Base-by-base conservation (phyloP, 2,329 filamentous ascomycete species). In the Paracoccidioides brasiliensis region DNA sequence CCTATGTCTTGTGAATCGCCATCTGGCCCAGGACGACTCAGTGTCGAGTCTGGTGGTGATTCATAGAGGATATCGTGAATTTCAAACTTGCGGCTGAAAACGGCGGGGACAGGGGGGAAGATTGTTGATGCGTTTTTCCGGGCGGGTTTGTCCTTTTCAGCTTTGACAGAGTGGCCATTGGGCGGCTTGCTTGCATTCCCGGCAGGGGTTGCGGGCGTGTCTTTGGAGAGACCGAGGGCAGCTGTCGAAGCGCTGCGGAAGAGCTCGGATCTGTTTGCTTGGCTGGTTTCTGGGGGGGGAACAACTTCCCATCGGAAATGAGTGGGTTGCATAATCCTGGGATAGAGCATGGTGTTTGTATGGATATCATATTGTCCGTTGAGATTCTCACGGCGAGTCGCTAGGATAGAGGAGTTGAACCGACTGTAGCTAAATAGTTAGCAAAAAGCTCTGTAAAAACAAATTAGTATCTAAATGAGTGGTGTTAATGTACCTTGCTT, bases 321-420 rank as follows among this genome's bases (percentile, higher is more conserved):
- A 2, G 89, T 93, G 2, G 93, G 89, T 69, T 98, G 93, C 80
- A 90, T 95, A 65, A 80, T 86, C 59, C 82, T 81, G 0, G 93
- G 91, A 67, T 86, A 94, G 66, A 93, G 88, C 79, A 96, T 86
- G 57, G 80, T 73, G 69, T 98, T 98, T 54, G 93, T 97, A 73
- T 97, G 90, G 32, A 91, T 83, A 64, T 98, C 90, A 71, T 97
- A 97, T 54, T 91, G 80, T 51, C 93, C 93, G 30, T 80, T 73
- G 7, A 85, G 76, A 62, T 86, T 93, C 45, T 78, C 74, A 58
- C 79, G 80, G 55, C 93, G 86, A 54, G 83, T 76, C 14, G 80
- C 78, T 38, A 83, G 79, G 57, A 97, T 80, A 15, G 78, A 75
- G 22, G 86, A 79, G 70, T 97, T 98, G 76, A 93, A 97, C 50